Evolutionary conservation across 2,329 filamentous ascomycete species (phyloP).

Genomic region (Arthrobotrys pseudoclavata): DNA sequence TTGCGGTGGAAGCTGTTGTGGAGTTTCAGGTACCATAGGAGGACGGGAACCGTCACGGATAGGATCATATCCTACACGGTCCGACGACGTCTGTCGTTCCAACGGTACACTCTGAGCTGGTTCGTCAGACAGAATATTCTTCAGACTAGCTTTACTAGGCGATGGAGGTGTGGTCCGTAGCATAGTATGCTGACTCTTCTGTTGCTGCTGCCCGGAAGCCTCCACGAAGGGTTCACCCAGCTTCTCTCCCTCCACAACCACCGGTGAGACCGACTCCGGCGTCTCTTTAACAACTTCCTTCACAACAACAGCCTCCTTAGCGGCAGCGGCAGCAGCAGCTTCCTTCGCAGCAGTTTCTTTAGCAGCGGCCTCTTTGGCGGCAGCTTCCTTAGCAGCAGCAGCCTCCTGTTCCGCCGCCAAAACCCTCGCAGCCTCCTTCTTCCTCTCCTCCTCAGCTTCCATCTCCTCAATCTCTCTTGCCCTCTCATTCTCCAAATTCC

Average conservation of each 20-base stretch:
- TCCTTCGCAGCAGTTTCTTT: conserved; percentile 22
- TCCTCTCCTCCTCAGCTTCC: conserved; percentile 49
- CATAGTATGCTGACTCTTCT: conserved; percentile 27
- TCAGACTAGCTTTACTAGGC: conserved; percentile 48
- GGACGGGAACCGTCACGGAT: conserved; percentile 41
- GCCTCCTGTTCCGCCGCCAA: conserved; percentile 22
- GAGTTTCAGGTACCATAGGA: conserved; percentile 21
- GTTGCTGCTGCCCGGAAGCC: conserved; percentile 15
- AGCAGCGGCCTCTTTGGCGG: conserved; percentile 14
- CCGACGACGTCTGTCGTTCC: conserved; percentile 37
- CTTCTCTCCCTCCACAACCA: conserved; percentile 27
- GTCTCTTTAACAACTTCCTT: neutral
- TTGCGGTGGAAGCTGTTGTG: conserved; percentile 32
- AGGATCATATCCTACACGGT: conserved; percentile 48
- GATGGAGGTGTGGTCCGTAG: conserved; percentile 55
- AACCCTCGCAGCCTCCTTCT: conserved; percentile 36
- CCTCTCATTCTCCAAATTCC: conserved; percentile 55
- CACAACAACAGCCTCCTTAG: conserved; percentile 9
- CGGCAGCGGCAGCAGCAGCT: conserved; percentile 13
- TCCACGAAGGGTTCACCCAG: conserved; percentile 33
- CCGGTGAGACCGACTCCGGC: conserved; percentile 37
- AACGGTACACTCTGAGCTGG: conserved; percentile 36
- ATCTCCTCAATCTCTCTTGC: conserved; percentile 52
- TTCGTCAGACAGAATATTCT: conserved; percentile 50
- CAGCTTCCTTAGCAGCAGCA: conserved; percentile 27